A percentile compares a stretch with the other conserved stretches of the same genome.
Evolutionary conservation across 495 filamentous ascomycete species (phyloP).

Genomic region (Penicillium robsamsonii): DNA sequence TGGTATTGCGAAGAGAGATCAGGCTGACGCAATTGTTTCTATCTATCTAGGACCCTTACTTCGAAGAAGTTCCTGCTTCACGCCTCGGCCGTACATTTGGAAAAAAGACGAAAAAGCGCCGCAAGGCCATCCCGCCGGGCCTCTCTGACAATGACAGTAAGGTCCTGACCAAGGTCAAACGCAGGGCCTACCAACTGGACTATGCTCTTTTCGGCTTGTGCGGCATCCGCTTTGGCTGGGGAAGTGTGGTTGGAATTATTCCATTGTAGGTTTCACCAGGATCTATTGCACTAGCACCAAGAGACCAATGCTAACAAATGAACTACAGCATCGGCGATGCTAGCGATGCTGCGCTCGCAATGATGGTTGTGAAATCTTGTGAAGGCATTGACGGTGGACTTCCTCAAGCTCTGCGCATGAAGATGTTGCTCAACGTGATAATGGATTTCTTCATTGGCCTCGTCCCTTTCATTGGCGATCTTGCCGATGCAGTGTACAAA

Average conservation of each 20-base stretch:
- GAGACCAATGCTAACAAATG: constrained; percentile 10
- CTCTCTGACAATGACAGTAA: constrained; percentile 76
- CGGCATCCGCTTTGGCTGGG: constrained; percentile 79
- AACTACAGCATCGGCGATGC: constrained; percentile 67
- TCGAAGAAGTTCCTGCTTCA: constrained; percentile 68
- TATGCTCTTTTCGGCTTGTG: constrained; percentile 72
- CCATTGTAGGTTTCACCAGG: constrained; percentile 59
- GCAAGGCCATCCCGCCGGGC: constrained; percentile 66
- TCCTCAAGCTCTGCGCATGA: constrained; percentile 47
- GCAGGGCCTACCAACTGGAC: constrained; percentile 78
- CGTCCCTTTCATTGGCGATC: constrained; percentile 80
- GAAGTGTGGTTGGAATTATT: constrained; percentile 73
- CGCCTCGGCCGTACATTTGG: constrained; percentile 57
- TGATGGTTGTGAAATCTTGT: constrained; percentile 67
- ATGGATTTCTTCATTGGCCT: constrained; percentile 81
- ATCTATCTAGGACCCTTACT: constrained; percentile 62
- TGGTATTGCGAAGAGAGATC: not conserved
- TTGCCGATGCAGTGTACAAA: constrained; percentile 67
- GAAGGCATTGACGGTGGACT: constrained; percentile 69
- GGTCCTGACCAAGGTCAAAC: constrained; percentile 76
- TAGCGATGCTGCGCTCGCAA: constrained; percentile 56
- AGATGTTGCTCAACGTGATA: constrained; percentile 75
- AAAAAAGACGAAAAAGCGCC: constrained; percentile 62
- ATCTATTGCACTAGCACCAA: not conserved
- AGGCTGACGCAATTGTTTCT: constrained; percentile 7